Evolutionary conservation across 371 early-diverging fungal genomes (phyloP), one percentile per base, ranked within the genome.

Genomic region (Saksenaea vasiformis): DNA sequence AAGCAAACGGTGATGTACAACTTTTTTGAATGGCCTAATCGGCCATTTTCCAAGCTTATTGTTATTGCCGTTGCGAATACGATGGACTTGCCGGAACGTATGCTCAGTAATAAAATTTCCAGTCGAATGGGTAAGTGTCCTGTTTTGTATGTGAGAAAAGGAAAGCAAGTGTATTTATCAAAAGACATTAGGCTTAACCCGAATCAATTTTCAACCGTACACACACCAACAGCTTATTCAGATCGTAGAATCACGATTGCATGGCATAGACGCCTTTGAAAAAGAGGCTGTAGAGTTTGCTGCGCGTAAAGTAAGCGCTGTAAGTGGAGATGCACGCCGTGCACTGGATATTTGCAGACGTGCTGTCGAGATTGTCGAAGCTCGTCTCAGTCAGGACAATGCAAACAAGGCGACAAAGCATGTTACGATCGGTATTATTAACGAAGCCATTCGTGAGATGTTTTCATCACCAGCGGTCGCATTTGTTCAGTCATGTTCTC

Each of bases 51-150:
- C 3, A 79, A 90, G 54, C 74, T 99, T 14, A 88, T 98, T 60
- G 91, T 99, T 0, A 84, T 99, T 19, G 96, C 98, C 0, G 92
- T 99, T 53, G 99, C 99, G 27, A 99, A 99, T 70, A 99, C 99
- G 0, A 98, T 99, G 94, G 98, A 99, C 73, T 79, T 99, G 27
- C 99, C 99, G 0, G 99, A 99, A 69, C 87, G 96, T 55, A 85
- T 94, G 78, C 85, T 97, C 54, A 84, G 88, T n/a, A 92, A 94
- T 69, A 95, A 95, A 67, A 87, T 98, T 36, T 92, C 97, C 4
- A 95, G 97, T 75, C 85, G 99, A 10, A 72, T 99, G 57, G 98
- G 96, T 84, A 84, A 70, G 62, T 64, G 27, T 3, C 34, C n/a
- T 26, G 11, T 37, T n/a, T n/a, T n/a, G n/a, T 4, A 62, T 54